Evolutionary conservation across 2,329 filamentous ascomycete species (phyloP).

Genomic region (Calycina herbarum): DNA sequence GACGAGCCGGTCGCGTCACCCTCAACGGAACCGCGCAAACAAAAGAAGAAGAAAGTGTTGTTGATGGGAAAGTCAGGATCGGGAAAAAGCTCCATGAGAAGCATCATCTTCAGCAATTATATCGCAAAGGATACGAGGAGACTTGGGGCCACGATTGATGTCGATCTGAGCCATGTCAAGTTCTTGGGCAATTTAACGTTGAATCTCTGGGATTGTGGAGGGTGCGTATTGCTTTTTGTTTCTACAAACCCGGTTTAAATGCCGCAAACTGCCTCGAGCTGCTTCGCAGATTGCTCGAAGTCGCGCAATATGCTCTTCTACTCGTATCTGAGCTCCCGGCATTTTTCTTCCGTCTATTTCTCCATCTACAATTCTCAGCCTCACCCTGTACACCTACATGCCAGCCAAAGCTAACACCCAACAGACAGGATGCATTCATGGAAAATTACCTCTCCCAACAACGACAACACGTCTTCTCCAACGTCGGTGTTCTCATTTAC

Average conservation of each 20-base stretch:
- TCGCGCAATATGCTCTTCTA: background rate
- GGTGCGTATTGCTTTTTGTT: slow-evolving; percentile 48
- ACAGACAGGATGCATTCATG: slow-evolving; percentile 94
- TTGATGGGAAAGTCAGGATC: slow-evolving; percentile 96
- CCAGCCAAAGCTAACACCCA: slow-evolving; percentile 23
- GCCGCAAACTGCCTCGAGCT: background rate
- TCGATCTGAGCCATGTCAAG: slow-evolving; percentile 97
- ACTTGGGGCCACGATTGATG: slow-evolving; percentile 94
- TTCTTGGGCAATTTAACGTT: slow-evolving; percentile 97
- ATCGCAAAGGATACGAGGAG: slow-evolving; percentile 93
- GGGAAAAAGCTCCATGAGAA: slow-evolving; percentile 97
- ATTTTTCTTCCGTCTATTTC: background rate
- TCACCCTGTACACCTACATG: background rate
- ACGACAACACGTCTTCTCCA: slow-evolving; percentile 92
- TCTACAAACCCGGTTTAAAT: background rate
- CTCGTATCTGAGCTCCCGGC: background rate
- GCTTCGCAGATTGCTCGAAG: slow-evolving; percentile 6
- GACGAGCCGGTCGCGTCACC: slow-evolving; percentile 29
- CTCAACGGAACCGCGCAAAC: slow-evolving; percentile 45
- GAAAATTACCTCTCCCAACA: slow-evolving; percentile 97
- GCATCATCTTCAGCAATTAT: slow-evolving; percentile 99
- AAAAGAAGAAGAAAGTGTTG: slow-evolving; percentile 84
- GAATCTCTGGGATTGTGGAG: slow-evolving; percentile 98
- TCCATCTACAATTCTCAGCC: background rate
- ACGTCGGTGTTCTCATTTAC: slow-evolving; percentile 96